Conservation (phyloP, 2,329 filamentous ascomycete genomes). For the Xylaria arbuscula region DNA sequence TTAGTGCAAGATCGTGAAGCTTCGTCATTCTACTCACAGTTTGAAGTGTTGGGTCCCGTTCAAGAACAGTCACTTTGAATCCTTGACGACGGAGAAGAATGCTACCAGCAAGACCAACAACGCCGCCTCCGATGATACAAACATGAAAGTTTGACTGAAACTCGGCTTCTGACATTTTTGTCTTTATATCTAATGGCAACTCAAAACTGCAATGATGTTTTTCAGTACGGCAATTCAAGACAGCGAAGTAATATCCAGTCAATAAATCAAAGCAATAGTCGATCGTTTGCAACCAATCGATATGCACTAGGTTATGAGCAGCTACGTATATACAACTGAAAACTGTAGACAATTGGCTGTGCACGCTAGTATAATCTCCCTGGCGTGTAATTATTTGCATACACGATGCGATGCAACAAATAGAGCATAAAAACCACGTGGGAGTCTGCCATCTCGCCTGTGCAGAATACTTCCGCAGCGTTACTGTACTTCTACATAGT, state of each 20-base stretch:
- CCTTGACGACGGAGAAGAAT: conserved; percentile 41
- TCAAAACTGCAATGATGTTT: not conserved
- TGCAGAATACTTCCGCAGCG: not conserved
- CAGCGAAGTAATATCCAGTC: not conserved
- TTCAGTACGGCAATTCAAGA: not conserved
- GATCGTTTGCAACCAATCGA: not conserved
- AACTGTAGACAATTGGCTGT: not conserved
- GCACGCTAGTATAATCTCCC: not conserved
- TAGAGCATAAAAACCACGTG: not conserved
- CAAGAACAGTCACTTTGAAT: conserved; percentile 40
- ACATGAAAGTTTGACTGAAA: conserved; percentile 33
- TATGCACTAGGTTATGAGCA: conserved; percentile 3
- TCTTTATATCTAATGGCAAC: not conserved
- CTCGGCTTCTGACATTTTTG: conserved; percentile 7
- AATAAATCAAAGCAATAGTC: not conserved
- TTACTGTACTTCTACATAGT: not conserved
- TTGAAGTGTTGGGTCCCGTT: conserved; percentile 36
- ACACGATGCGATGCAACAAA: not conserved
- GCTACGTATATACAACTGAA: not conserved
- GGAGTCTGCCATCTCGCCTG: not conserved
- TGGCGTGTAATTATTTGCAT: not conserved
- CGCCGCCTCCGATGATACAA: conserved; percentile 41
- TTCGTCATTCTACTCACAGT: conserved; percentile 33
- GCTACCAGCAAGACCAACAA: conserved; percentile 38
- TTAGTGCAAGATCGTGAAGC: conserved; percentile 8